A percentile compares a stretch with the other conserved stretches of the same genome.
These are phyloP conservation scores for Globisporangium okanoganense DNA, from an alignment of 352 stramenopile species.

Conservation along the genomic window DNA sequence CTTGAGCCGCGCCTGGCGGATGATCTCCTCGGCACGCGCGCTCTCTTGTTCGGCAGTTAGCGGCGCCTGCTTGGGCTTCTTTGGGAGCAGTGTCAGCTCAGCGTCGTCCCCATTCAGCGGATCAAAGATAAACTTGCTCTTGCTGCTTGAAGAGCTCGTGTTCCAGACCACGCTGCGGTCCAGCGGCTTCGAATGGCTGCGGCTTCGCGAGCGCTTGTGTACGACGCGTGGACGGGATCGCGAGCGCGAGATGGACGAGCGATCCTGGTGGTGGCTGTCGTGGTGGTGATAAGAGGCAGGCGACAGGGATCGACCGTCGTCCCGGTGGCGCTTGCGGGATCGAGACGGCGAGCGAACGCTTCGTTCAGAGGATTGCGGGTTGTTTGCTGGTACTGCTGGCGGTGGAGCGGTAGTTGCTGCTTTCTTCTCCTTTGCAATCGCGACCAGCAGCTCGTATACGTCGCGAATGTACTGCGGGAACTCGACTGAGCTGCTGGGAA, in stretches of 20 bases:
- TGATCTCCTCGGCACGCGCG: slow-evolving; percentile 60
- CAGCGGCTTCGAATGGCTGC: slow-evolving; percentile 8
- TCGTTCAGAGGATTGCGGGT: slow-evolving; percentile 17
- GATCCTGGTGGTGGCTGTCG: not conserved
- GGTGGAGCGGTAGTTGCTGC: slow-evolving; percentile 13
- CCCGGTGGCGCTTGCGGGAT: slow-evolving; percentile 28
- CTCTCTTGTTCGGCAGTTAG: slow-evolving; percentile 46
- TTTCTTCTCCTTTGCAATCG: slow-evolving; percentile 32
- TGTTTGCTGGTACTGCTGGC: not conserved
- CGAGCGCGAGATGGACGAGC: slow-evolving; percentile 35
- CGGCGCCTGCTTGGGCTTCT: slow-evolving; percentile 10
- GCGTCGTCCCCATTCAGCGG: slow-evolving; percentile 10
- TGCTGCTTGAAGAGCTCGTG: not conserved
- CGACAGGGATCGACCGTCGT: not conserved
- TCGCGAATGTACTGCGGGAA: slow-evolving; percentile 36
- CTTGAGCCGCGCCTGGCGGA: slow-evolving; percentile 60
- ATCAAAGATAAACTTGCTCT: slow-evolving; percentile 15
- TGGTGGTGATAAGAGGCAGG: not conserved
- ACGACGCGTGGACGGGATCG: slow-evolving; percentile 19
- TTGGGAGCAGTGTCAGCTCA: slow-evolving; percentile 4
- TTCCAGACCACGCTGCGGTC: slow-evolving; percentile 17
- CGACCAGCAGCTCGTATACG: slow-evolving; percentile 42
- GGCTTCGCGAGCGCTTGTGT: slow-evolving; percentile 21
- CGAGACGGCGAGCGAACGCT: slow-evolving; percentile 23
- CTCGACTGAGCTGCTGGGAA: slow-evolving; percentile 1